Conservation (phyloP, 1,284 basidiomycete species). For the Heterobasidion parviporum region DNA sequence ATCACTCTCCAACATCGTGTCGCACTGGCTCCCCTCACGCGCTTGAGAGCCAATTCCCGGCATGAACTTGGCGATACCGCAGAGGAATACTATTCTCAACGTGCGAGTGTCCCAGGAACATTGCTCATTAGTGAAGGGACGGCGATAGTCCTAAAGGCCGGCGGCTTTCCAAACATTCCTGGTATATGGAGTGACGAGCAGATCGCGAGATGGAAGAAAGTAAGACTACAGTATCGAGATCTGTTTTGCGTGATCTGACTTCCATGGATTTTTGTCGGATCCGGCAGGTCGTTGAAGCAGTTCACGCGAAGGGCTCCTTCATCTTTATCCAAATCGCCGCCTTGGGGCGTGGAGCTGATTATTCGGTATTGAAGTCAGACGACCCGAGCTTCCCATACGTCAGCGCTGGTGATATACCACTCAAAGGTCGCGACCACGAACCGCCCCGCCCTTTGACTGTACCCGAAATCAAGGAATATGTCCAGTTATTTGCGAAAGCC, state of each 20-base stretch:
- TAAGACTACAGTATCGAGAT: conserved; percentile 2
- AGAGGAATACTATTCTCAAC: conserved; percentile 39
- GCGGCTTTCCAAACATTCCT: conserved; percentile 23
- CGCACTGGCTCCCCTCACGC: conserved; percentile 40
- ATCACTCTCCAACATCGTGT: conserved; percentile 34
- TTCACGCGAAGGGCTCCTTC: conserved; percentile 30
- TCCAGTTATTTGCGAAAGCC: conserved; percentile 14
- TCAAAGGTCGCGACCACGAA: conserved; percentile 24
- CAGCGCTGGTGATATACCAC: conserved; percentile 32
- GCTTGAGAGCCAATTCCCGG: conserved; percentile 23
- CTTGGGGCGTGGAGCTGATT: conserved; percentile 28
- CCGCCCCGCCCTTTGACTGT: conserved; percentile 16
- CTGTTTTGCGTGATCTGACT: background rate
- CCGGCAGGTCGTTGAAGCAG: conserved; percentile 24
- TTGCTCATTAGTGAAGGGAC: conserved; percentile 43
- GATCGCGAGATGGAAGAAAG: conserved; percentile 20
- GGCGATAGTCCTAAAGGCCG: conserved; percentile 29
- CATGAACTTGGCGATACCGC: conserved; percentile 22
- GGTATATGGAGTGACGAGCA: conserved; percentile 18
- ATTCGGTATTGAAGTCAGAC: conserved; percentile 18
- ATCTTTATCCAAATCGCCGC: conserved; percentile 41
- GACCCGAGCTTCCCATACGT: conserved; percentile 27
- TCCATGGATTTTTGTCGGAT: background rate
- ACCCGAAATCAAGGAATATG: conserved; percentile 19
- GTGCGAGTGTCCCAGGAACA: conserved; percentile 33